These are phyloP conservation scores for Coemansia sp. DNA, from an alignment of 192 early-diverging fungal genomes.

Conservation along the genomic window DNA sequence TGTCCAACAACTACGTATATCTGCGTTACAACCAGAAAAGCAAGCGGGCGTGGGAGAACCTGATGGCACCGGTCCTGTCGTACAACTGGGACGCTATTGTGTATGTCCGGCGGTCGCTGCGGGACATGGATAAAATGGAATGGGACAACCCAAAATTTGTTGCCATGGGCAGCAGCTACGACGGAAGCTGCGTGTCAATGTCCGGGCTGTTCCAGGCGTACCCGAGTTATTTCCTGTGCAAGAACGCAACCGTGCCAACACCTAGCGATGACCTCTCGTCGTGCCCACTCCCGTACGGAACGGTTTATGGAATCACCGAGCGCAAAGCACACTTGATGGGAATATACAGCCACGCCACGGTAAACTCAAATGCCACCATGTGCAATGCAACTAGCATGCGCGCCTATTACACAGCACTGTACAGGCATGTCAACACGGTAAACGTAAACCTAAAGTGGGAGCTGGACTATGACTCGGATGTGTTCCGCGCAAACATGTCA, in stretches of 20 bases:
- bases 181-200: background rate
- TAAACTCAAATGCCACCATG: background rate
- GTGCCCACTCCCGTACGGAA: background rate
- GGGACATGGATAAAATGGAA: background rate
- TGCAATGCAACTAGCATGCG: background rate
- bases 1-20: conserved; percentile 1
- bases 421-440: background rate
- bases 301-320: background rate
- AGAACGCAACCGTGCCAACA: background rate
- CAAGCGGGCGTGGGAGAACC: background rate
- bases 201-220: background rate
- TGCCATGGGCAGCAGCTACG: background rate
- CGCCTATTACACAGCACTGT: background rate
- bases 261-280: background rate
- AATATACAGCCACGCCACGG: background rate
- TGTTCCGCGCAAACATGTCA: background rate
- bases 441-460: background rate
- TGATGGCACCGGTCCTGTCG: background rate
- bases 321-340: conserved; percentile 7
- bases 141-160: background rate
- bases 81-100: background rate
- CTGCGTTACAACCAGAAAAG: too few relatives aligned
- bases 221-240: background rate
- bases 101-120: background rate
- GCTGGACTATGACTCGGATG: background rate